Base-by-base conservation (phyloP, 1,284 basidiomycete species). In the Apiotrichum montevideense region DNA sequence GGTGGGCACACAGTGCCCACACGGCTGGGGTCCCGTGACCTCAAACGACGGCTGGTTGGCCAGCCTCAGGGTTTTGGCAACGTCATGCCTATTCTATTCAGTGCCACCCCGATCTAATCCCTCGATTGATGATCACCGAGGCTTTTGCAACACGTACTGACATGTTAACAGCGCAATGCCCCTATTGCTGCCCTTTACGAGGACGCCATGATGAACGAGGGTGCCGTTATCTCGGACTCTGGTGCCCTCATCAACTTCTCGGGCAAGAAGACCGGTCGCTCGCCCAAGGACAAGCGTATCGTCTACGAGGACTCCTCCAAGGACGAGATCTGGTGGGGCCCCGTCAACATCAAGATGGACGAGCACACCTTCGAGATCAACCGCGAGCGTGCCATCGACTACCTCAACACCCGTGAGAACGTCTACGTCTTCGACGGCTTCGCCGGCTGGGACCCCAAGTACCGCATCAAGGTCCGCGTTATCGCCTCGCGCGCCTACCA, bases 191-290 rank as follows among this genome's bases (percentile, higher is more conserved):
- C 89, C 73, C 86, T 99, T 48, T 99, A 99, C 80, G 95, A 99
- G 77, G 96, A 99, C 71, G 95, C 95, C 70, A 88, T 98, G 80
- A 86, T 89, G 68, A 96, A 98, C 78, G 95, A 98, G 77, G 94
- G 95, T 63, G 95, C 95, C 69, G 88, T 98, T 80, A 91, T 99
- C 80, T 95, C 96, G 52, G 87, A 88, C 41, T 90, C 86, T 15
- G 95, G 96, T 64, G 94, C 95, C 29, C 82, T 99, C 67, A 99
- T 99, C 85, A 99, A 99, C 84, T 98, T 98, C 74, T 97, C 93
- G 14, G 95, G 95, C 47, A 98, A 98, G 83, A 99, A 99, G 84
- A 98, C 96, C 3, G 96, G 96, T 62, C 86, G 96, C 56, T 89
- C 86, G 69, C 95, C 96, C 63, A 98, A 98, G 79, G 96, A 99